Percentiles rank a stretch among this genome's conserved stretches.
phyloP scores from a whole-genome alignment of 257 asterid genomes.

The Fraxinus excelsior region DNA sequence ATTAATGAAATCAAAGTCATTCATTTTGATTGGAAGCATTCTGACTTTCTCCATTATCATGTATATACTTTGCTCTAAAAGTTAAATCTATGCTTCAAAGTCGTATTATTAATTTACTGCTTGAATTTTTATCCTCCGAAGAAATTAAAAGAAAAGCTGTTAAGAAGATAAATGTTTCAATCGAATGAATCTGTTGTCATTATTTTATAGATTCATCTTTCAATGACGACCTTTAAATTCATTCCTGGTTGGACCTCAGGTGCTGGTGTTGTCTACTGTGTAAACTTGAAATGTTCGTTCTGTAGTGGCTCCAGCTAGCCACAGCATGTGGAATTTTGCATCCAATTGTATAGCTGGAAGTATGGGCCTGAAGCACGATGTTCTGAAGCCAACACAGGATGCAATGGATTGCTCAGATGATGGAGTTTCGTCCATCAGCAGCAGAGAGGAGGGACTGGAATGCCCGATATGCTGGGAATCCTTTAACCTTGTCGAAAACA shows the following conservation, averaged over 20 bases:
- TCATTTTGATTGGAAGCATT: background rate
- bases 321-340: conserved; percentile 74
- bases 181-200: conserved; percentile 2
- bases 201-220: background rate
- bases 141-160: conserved; percentile 4
- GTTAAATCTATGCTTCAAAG: background rate
- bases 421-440: conserved; percentile 61
- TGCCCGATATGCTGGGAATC: conserved; percentile 98
- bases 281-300: conserved; percentile 27
- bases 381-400: conserved; percentile 48
- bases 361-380: conserved; percentile 44
- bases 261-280: conserved; percentile 19
- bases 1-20: background rate
- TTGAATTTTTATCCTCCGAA: conserved; percentile 5
- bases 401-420: conserved; percentile 69
- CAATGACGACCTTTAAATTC: conserved; percentile 4
- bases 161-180: background rate
- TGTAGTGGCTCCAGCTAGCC: conserved; percentile 24
- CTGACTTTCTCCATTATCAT: background rate
- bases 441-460: conserved; percentile 77
- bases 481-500: conserved; percentile 86
- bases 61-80: background rate
- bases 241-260: conserved; percentile 21
- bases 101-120: background rate
- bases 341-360: conserved; percentile 73